phyloP scores from a whole-genome alignment of 371 early-diverging fungal species.

The Rhizopus stolonifer region DNA sequence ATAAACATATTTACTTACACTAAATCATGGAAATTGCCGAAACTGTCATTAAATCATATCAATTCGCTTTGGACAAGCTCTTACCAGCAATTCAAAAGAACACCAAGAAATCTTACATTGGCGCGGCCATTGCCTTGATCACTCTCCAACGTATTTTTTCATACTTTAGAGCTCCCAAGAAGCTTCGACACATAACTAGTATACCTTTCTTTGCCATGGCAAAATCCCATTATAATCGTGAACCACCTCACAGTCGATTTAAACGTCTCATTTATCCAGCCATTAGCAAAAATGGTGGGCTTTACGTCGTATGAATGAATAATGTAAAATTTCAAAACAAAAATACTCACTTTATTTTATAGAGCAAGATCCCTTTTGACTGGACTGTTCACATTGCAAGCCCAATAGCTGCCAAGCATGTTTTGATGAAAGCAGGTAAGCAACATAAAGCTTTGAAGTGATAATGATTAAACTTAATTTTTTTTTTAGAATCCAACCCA shows the following conservation, averaged over 20 bases:
- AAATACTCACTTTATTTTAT: background rate
- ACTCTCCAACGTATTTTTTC: background rate
- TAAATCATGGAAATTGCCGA: background rate
- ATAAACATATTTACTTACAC: too few species aligned
- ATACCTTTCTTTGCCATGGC: background rate
- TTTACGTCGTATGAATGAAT: background rate
- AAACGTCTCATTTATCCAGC: background rate
- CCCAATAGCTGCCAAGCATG: conserved; percentile 22
- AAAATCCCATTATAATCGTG: background rate
- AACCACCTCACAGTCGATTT: background rate
- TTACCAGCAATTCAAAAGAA: background rate
- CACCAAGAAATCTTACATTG: background rate
- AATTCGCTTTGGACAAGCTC: background rate
- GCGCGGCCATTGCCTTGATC: background rate
- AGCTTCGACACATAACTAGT: conserved; percentile 1
- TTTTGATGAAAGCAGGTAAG: conserved; percentile 37
- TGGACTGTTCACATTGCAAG: conserved; percentile 36
- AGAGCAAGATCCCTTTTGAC: conserved; percentile 24
- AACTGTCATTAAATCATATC: background rate
- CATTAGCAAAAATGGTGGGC: background rate
- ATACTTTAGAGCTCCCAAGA: conserved; percentile 1
- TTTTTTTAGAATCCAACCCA: conserved; percentile 1
- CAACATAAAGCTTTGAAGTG: background rate
- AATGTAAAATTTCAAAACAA: background rate
- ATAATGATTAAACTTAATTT: background rate